Conservation (phyloP, 805 yeast genomes). For the Lipomyces oligophaga region DNA sequence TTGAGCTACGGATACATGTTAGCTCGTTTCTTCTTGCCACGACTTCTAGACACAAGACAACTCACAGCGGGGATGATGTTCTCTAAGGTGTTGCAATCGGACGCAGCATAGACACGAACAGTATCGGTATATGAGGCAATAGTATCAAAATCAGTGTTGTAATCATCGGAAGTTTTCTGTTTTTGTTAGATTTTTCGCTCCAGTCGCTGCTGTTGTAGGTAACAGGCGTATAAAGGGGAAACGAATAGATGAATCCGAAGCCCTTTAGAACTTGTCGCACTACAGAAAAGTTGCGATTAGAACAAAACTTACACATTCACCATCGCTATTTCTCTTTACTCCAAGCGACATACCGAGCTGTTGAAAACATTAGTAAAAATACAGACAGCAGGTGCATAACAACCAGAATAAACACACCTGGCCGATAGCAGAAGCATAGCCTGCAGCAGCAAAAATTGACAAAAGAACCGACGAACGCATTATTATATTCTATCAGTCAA, state of each 20-base stretch:
- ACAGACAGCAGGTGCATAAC: constrained; percentile 1
- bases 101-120: constrained; percentile 83
- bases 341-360: constrained; percentile 81
- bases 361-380: constrained; percentile 34
- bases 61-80: constrained; percentile 77
- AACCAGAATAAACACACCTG: constrained; percentile 28
- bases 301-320: constrained; percentile 23
- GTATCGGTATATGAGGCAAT: constrained; percentile 57
- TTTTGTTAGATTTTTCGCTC: too few relatives aligned
- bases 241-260: too few relatives aligned
- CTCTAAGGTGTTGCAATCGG: constrained; percentile 89
- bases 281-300: too few relatives aligned
- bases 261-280: too few relatives aligned
- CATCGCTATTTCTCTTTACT: constrained; percentile 55
- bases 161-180: constrained; percentile 50
- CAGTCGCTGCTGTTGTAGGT: too few relatives aligned
- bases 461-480: constrained; percentile 43
- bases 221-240: too few relatives aligned
- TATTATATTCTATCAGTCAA: too few relatives aligned
- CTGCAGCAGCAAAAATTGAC: constrained; percentile 42
- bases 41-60: neutral
- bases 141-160: constrained; percentile 58
- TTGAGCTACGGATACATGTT: constrained; percentile 38
- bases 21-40: neutral
- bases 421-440: constrained; percentile 57